Base-by-base conservation (phyloP, 495 filamentous ascomycete genomes). In the Neurospora sp. region DNA sequence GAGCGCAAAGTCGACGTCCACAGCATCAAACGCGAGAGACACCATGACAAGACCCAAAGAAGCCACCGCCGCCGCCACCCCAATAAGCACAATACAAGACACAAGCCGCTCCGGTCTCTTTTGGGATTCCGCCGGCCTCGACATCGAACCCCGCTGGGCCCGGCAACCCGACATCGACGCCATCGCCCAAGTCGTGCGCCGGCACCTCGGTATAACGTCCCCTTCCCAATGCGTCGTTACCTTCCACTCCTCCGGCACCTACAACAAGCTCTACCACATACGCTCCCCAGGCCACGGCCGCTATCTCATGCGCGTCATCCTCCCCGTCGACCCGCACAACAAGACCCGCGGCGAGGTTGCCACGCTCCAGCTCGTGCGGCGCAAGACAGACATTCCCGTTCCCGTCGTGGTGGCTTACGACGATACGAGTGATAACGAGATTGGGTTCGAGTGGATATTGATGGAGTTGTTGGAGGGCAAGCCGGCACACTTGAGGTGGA, bases 361-460 rank as follows among this genome's bases (percentile, higher is more conserved):
- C 2, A 90, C 89, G 0, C 80, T 89, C 9, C 77, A 78, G 8
- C 87, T 82, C 74, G 74, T 90, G 5, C 73, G 78, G 18, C 73
- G 77, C 35, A 76, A 77, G 41, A 88, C 88, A n/a, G 76, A 76
- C 7, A 79, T 90, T 3, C 89, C 88, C 0, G 82, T 89, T 0
- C 86, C 89, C 6, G 75, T 76, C 2, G 81, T 90, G 27, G 73
- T 83, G 31, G 82, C 82, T 22, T 88, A 82, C 48, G 84, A 89
- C 70, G 79, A 83, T 22, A 82, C 83, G 0, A 70, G 72, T 5
- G 61, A 81, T 7, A 89, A 86, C 73, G 79, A 80, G 11, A 77
- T 90, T 37, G 85, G 85, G 11, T 88, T 86, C 73, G 88, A 89
- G 81, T 91, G 88, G 88, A 85, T 89, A 1, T 72, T 90, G 12